Percentiles rank a stretch among this genome's conserved stretches.
Conservation (phyloP, 768 basidiomycete genomes). For the Macrolepiota albuminosa region DNA sequence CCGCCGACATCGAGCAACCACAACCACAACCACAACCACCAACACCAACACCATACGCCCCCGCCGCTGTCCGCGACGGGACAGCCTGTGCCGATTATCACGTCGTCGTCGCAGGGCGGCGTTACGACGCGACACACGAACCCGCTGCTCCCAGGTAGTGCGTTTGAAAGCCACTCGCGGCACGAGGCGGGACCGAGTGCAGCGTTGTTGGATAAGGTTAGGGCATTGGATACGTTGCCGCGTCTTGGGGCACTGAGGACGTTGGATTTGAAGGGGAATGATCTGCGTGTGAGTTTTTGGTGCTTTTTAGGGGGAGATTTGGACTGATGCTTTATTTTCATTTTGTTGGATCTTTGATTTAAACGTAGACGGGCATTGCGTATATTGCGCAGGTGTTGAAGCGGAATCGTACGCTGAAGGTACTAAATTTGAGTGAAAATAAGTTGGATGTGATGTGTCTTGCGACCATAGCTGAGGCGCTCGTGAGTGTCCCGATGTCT, state of each 20-base stretch:
- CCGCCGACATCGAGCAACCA: slow-evolving; percentile 26
- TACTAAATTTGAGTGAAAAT: slow-evolving; percentile 92
- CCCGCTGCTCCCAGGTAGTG: slow-evolving; percentile 16
- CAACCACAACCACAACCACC: neutral
- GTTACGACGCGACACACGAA: slow-evolving; percentile 41
- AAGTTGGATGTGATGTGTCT: slow-evolving; percentile 83
- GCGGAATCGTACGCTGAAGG: slow-evolving; percentile 90
- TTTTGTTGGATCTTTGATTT: neutral
- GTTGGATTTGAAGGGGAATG: slow-evolving; percentile 89
- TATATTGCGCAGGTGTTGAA: slow-evolving; percentile 96
- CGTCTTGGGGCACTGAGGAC: slow-evolving; percentile 83
- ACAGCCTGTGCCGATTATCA: slow-evolving; percentile 61
- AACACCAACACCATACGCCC: neutral
- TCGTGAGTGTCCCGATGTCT: slow-evolving; percentile 46
- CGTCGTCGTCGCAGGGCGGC: slow-evolving; percentile 52
- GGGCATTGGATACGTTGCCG: slow-evolving; percentile 85
- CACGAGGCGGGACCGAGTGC: slow-evolving; percentile 57
- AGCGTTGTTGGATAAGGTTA: slow-evolving; percentile 81
- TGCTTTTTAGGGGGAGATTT: neutral
- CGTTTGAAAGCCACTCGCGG: slow-evolving; percentile 19
- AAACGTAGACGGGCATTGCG: slow-evolving; percentile 58
- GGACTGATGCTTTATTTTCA: slow-evolving; percentile 17
- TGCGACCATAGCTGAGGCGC: slow-evolving; percentile 77
- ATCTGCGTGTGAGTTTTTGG: slow-evolving; percentile 65
- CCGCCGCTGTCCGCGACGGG: slow-evolving; percentile 36